Conservation (phyloP, 2,329 filamentous ascomycete species). For the Penicillium frequentans region DNA sequence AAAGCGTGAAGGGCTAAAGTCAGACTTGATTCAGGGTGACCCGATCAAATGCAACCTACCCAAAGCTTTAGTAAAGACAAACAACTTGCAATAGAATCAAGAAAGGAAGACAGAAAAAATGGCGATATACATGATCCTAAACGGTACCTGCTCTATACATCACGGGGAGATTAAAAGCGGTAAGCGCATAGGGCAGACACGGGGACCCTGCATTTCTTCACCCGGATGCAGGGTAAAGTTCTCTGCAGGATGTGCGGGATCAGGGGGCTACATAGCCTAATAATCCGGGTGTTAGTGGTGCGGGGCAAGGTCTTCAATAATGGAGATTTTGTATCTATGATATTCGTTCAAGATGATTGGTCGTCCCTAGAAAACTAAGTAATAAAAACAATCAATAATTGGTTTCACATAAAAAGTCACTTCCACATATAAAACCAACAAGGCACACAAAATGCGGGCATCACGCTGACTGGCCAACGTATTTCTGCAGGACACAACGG, state of each 20-base stretch:
- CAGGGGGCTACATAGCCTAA: not conserved
- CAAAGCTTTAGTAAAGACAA: not conserved
- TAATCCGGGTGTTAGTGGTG: not conserved
- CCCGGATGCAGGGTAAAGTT: not conserved
- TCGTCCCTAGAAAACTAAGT: not conserved
- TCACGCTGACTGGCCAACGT: not conserved
- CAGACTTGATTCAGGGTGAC: not conserved
- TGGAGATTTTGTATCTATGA: not conserved
- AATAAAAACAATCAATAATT: not conserved
- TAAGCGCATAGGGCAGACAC: not conserved
- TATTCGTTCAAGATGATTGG: not conserved
- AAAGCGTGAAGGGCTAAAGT: no score
- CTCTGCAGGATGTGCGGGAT: not conserved
- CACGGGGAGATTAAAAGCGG: not conserved
- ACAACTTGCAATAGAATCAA: not conserved
- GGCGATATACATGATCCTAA: not conserved
- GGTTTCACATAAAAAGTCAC: not conserved
- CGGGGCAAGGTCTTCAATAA: not conserved
- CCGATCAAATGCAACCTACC: not conserved
- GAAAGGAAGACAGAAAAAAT: not conserved
- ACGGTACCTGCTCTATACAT: not conserved
- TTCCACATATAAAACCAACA: not conserved
- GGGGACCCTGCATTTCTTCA: not conserved
- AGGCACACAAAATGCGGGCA: not conserved
- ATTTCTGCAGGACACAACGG: not conserved